Evolutionary conservation across 2,329 filamentous ascomycete species (phyloP).

Genomic region (Juglanconis oblonga): DNA sequence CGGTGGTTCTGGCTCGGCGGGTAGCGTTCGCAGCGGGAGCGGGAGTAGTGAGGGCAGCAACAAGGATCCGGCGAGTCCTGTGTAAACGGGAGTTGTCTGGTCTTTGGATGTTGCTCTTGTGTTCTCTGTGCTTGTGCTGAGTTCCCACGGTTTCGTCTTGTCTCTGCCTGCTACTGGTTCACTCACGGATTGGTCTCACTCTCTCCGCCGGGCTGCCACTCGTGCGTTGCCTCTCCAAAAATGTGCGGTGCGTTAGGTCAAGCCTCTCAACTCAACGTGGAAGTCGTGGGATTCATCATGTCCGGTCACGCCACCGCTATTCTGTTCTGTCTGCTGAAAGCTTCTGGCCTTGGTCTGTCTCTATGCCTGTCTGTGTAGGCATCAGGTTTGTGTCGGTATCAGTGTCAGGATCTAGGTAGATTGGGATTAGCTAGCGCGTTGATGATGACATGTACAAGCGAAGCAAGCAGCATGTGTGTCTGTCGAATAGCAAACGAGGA

Average conservation of each 20-base stretch:
- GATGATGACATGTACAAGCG: slow-evolving; percentile 10
- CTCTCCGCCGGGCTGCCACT: background rate
- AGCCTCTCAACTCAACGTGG: no score
- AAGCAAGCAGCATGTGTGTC: background rate
- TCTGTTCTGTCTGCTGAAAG: background rate
- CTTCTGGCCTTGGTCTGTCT: background rate
- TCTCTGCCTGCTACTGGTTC: background rate
- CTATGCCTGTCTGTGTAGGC: background rate
- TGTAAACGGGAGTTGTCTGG: slow-evolving; percentile 16
- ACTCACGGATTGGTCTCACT: background rate
- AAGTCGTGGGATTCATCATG: background rate
- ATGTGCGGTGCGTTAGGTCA: background rate
- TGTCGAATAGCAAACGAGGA: slow-evolving; percentile 16
- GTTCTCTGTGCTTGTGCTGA: background rate
- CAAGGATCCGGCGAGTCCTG: slow-evolving; percentile 51
- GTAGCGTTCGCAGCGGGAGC: slow-evolving; percentile 34
- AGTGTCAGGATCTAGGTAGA: slow-evolving; percentile 9
- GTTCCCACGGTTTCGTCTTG: background rate
- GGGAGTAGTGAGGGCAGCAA: slow-evolving; percentile 47
- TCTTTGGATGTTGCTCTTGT: background rate
- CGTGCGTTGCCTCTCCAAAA: background rate
- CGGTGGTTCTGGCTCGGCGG: slow-evolving; percentile 23
- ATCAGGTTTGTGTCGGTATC: background rate
- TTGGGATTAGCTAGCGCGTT: slow-evolving; percentile 7
- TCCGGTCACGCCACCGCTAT: background rate